phyloP scores from a whole-genome alignment of 192 early-diverging fungal genomes.

The Neocallimastix lanati region DNA sequence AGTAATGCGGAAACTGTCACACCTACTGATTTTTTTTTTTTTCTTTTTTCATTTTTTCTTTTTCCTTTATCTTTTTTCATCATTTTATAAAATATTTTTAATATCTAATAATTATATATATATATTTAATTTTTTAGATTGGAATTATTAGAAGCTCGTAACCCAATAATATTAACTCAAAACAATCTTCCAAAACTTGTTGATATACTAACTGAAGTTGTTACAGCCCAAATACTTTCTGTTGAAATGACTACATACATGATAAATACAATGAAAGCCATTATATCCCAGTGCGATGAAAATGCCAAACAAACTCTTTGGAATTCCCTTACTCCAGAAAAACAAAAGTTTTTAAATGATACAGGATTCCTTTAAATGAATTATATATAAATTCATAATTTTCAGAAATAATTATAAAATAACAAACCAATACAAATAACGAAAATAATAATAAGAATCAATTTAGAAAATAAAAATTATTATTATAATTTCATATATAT shows the following conservation, averaged over 20 bases:
- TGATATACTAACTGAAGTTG: constrained; percentile 2
- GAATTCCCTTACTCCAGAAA: not conserved
- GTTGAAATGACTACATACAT: not conserved
- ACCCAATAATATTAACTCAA: not conserved
- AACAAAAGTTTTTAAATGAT: not conserved
- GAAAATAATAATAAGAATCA: no score
- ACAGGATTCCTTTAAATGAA: not conserved
- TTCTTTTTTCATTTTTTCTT: no score
- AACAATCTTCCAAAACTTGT: constrained; percentile 5
- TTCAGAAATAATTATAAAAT: no score
- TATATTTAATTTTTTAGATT: not conserved
- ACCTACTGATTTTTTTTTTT: no score
- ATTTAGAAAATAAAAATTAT: no score
- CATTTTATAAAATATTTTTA: no score
- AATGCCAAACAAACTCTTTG: constrained; percentile 1
- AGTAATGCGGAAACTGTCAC: no score
- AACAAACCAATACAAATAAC: no score
- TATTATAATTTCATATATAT: no score
- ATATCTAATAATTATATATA: no score
- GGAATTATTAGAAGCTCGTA: not conserved
- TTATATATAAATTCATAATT: no score
- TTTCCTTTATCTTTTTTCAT: no score
- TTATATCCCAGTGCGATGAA: constrained; percentile 1
- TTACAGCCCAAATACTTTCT: not conserved
- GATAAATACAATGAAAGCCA: not conserved